Percentiles rank a stretch among this genome's conserved stretches.
Evolutionary conservation across 768 basidiomycete species (phyloP).

Genomic region (Russula lepida): DNA sequence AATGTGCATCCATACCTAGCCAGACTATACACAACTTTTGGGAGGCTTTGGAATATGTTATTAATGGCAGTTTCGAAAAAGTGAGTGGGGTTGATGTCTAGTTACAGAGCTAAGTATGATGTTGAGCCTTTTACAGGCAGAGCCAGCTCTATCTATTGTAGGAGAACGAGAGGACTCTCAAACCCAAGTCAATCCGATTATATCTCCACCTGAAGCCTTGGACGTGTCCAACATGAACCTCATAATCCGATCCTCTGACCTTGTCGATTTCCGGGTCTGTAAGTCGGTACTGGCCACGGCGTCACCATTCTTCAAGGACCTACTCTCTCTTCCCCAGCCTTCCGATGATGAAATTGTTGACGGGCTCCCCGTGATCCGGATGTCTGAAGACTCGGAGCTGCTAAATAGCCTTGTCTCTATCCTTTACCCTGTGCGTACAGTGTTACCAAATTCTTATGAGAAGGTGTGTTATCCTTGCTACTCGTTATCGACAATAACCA

Average conservation of each 20-base stretch:
- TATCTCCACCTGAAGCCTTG: not conserved
- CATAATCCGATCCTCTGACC: slow-evolving; percentile 5
- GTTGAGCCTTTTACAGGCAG: not conserved
- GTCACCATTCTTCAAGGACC: slow-evolving; percentile 9
- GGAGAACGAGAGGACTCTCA: not conserved
- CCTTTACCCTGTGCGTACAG: slow-evolving; percentile 2
- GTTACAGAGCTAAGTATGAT: fast-evolving
- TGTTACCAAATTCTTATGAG: not conserved
- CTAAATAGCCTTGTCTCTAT: slow-evolving; percentile 2
- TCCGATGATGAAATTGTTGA: not conserved
- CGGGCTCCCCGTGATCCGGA: not conserved
- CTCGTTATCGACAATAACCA: not conserved
- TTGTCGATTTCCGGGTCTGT: slow-evolving; percentile 1
- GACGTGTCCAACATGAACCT: not conserved
- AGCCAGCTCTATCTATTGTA: not conserved
- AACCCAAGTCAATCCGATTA: not conserved
- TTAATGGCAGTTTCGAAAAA: not conserved
- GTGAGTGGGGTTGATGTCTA: not conserved
- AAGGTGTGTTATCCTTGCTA: not conserved
- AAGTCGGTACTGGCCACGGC: not conserved
- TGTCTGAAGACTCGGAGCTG: slow-evolving; percentile 1
- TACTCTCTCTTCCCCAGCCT: slow-evolving; percentile 14
- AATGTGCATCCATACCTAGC: not conserved
- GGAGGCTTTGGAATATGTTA: not conserved
- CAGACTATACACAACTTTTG: not conserved